phyloP scores from a whole-genome alignment of 169 alveolate genomes.

The Plasmodium adleri region DNA sequence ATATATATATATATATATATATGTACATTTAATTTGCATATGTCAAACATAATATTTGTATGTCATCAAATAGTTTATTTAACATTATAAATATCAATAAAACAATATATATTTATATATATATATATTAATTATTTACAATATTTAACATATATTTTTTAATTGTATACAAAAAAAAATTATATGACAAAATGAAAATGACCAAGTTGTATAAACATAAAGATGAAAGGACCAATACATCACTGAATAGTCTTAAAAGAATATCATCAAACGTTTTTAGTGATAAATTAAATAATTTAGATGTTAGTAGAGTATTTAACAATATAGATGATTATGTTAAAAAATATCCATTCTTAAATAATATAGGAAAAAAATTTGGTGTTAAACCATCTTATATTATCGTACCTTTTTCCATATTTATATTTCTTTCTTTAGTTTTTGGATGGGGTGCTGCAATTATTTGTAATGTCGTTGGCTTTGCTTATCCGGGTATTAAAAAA shows the following conservation, averaged over 20 bases:
- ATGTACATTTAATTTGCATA: too few relatives aligned
- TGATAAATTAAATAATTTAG: slow-evolving; percentile 23
- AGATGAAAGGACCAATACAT: too few relatives aligned
- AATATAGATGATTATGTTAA: slow-evolving; percentile 42
- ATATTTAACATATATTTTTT: too few relatives aligned
- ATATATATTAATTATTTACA: too few relatives aligned
- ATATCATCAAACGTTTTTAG: slow-evolving; percentile 45
- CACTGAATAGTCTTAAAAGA: slow-evolving; percentile 5
- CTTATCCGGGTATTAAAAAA: slow-evolving; percentile 74
- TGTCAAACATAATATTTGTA: too few relatives aligned
- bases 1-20: too few relatives aligned
- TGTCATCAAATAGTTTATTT: too few relatives aligned
- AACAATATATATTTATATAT: too few relatives aligned
- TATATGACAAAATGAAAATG: too few relatives aligned
- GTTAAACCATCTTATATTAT: slow-evolving; percentile 77
- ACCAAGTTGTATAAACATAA: too few relatives aligned
- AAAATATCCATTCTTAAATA: slow-evolving; percentile 39
- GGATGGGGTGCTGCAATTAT: slow-evolving; percentile 84
- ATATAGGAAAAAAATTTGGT: slow-evolving; percentile 58
- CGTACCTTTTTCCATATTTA: slow-evolving; percentile 26
- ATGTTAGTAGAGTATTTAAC: slow-evolving; percentile 1
- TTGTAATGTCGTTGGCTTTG: slow-evolving; percentile 79
- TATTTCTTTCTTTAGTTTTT: slow-evolving; percentile 71
- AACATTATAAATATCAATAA: too few relatives aligned
- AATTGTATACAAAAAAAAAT: too few relatives aligned